Percentiles rank a stretch among this genome's conserved stretches.
Conservation (phyloP, 225 moss, liverwort and hornwort species). For the Neckera pumila region DNA sequence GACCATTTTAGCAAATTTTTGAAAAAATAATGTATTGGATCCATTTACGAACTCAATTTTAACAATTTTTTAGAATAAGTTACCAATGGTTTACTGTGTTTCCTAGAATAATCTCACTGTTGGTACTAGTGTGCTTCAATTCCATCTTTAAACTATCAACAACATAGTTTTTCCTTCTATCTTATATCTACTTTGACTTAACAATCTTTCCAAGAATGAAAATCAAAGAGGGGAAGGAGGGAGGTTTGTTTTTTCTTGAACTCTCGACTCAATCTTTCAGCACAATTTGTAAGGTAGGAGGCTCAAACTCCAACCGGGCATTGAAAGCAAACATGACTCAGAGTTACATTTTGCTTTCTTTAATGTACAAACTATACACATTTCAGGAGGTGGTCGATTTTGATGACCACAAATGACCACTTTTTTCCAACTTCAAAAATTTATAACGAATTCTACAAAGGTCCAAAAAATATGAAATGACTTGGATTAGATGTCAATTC, state of each 20-base stretch:
- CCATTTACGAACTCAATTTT: not conserved
- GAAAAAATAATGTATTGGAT: not conserved
- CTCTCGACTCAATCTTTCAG: not conserved
- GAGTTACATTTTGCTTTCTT: too few relatives aligned
- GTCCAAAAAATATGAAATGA: too few relatives aligned
- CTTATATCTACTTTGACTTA: not conserved
- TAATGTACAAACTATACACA: too few relatives aligned
- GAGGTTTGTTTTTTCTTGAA: too few relatives aligned
- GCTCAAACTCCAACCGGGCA: too few relatives aligned
- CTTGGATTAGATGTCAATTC: too few relatives aligned
- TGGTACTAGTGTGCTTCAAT: not conserved
- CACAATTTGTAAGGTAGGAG: accelerated
- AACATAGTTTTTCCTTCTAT: not conserved
- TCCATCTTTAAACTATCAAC: not conserved
- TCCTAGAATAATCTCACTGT: not conserved
- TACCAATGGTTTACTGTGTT: not conserved
- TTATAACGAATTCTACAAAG: too few relatives aligned
- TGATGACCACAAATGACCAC: too few relatives aligned
- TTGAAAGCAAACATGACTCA: too few relatives aligned
- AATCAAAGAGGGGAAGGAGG: not conserved
- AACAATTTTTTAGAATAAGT: not conserved
- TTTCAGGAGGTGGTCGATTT: too few relatives aligned
- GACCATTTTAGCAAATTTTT: not conserved
- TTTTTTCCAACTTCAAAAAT: too few relatives aligned
- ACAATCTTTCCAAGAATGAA: not conserved